Evolutionary conservation across 2,329 filamentous ascomycete species (phyloP), one percentile per base, ranked within the genome.

Genomic region (Cladophialophora bantiana): DNA sequence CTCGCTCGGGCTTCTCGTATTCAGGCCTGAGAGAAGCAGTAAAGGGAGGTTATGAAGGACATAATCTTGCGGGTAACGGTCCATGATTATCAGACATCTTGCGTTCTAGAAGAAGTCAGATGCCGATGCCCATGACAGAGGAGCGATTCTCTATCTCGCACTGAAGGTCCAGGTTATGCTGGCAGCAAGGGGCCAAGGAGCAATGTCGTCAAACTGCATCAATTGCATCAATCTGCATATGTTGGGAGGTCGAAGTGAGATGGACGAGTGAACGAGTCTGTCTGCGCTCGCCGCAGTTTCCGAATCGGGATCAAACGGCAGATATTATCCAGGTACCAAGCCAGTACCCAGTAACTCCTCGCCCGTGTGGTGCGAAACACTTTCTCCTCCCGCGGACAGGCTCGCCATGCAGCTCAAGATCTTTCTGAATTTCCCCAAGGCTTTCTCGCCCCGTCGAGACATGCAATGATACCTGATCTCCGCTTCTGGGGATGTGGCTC

Each of bases 41-140:
- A 97, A 85, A 40, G 94, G 94, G 74, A 96, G 85, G 80, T 95
- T 96, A 80, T 95, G 93, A 77, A 89, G 88, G 78, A 96, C 84
- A 82, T 94, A 96, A 78, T 90, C 90, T 70, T 78, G 73, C 31
- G 81, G 80, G 70, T 81, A 83, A 68, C 78, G 79, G 73, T 83
- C 80, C 81, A 83, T 83, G 74, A 61, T 54, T 34, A 40, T 35
- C 42, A 35, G 61, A 61, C 68, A 70, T 70, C 54, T 54, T 68
- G 67, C 45, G 45, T 50, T 50, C 38, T 50, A 40, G 35, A 15
- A 20, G 57, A n/a, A 48, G 45, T 59, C 57, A 35, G 57, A 45
- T 20, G 40, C 7, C 20, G 4, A 34, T 20, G 40, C 7, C 20
- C 2, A 34, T 32, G 9, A 36, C 31, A 59, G 31, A 59, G 26